phyloP scores from a whole-genome alignment of 345 rosid genomes.

The Citropsis articulata region DNA sequence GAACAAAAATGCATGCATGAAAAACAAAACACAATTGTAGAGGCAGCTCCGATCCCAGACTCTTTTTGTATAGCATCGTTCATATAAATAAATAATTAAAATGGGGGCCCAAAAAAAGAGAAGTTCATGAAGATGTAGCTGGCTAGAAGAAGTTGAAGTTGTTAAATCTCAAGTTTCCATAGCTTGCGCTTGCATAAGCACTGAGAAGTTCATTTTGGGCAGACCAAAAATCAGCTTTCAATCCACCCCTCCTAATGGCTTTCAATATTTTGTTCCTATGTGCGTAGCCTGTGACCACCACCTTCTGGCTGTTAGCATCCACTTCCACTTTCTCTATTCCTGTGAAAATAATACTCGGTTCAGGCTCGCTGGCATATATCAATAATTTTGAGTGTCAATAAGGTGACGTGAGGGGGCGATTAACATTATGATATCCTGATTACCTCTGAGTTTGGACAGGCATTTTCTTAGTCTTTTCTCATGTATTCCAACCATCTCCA shows the following conservation, averaged over 20 bases:
- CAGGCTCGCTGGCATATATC: no score
- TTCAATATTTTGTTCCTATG: constrained; percentile 39
- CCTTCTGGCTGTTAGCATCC: constrained; percentile 40
- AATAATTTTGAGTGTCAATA: no score
- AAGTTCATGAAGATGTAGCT: no score
- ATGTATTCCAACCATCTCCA: constrained; percentile 50
- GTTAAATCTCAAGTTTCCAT: constrained; percentile 35
- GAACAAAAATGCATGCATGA: no score
- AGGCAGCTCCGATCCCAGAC: not conserved
- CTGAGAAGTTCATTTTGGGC: constrained; percentile 36
- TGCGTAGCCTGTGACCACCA: constrained; percentile 39
- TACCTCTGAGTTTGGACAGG: constrained; percentile 41
- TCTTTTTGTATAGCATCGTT: constrained; percentile 4
- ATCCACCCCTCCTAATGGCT: constrained; percentile 41
- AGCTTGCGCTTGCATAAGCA: constrained; percentile 35
- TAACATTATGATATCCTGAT: no score
- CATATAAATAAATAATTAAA: no score
- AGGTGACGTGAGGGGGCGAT: no score
- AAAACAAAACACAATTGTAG: no score
- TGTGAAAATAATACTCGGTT: not conserved
- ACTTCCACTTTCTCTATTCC: constrained; percentile 56
- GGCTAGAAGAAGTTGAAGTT: constrained; percentile 28
- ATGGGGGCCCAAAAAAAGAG: not conserved
- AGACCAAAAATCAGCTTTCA: constrained; percentile 50
- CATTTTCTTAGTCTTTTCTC: constrained; percentile 46